Evolutionary conservation across 805 yeast species (phyloP), one percentile per base, ranked within the genome.

Genomic region (Myxozyma lipomycoides): DNA sequence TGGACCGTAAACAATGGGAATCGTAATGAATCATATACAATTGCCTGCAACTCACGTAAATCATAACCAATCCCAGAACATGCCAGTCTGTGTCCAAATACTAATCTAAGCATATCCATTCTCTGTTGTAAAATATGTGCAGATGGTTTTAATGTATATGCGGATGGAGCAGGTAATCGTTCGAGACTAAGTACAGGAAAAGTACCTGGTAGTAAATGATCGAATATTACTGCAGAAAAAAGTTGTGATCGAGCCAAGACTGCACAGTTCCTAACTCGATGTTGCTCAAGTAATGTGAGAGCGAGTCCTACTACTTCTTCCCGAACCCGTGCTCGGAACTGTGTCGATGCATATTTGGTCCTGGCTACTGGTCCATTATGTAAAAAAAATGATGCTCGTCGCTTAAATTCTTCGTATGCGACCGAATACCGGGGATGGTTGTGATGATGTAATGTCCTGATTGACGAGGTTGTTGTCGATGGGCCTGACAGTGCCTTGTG

Each of bases 21-120:
- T 21, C 53, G 55, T 3, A 45, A 38, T 15, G 58, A 54, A 46
- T 54, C 57, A 43, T 54, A 54, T 32, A 52, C 56, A 15, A 54
- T 42, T 12, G 55, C 49, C 36, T 54, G 58, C 26, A 54, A 25
- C 34, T 54, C 58, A n/a, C 53, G 50, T 15, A 45, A 40, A 34
- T 43, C 44, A 18, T 12, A 32, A 3, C 48, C 17, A 18, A 40
- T 43, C 10, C 57, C 46, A 9, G 53, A 48, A 28, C 47, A 42
- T n/a, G 36, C 22, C n/a, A 54, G 45, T 6, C 52, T 47, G 26
- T 50, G 56, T 41, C 53, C 57, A 48, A 54, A 54, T 22, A 51
- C 28, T 24, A 54, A 40, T 17, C 58, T 49, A 21, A 54, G 51
- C 53, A 54, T 51, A 37, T 54, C 58, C 10, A 54, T 41, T 10